These are phyloP conservation scores for Simmondsia chinensis DNA, from an alignment of 148 eudicot species.

Conservation along the genomic window DNA sequence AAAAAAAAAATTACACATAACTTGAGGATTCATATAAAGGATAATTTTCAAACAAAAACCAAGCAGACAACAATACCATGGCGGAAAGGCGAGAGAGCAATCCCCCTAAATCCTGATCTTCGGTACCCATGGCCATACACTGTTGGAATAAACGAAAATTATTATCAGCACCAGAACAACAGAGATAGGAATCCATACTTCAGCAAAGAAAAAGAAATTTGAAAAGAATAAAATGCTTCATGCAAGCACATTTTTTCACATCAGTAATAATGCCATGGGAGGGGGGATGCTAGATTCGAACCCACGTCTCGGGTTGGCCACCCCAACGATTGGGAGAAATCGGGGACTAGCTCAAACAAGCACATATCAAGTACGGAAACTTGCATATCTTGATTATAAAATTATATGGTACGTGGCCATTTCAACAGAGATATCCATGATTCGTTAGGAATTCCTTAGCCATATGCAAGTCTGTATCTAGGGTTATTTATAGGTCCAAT, in stretches of 20 bases:
- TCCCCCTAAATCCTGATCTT: conserved; percentile 30
- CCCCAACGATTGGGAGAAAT: too few relatives aligned
- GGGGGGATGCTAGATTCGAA: too few relatives aligned
- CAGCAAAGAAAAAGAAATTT: not conserved
- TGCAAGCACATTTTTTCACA: not conserved
- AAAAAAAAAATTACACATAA: too few relatives aligned
- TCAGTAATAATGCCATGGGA: too few relatives aligned
- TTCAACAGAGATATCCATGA: too few relatives aligned
- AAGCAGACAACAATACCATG: conserved; percentile 29
- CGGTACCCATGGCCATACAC: conserved; percentile 45
- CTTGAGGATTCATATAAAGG: not conserved
- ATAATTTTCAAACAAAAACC: not conserved
- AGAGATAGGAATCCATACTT: not conserved
- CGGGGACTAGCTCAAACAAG: too few relatives aligned
- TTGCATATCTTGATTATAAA: not conserved
- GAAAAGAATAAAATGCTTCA: not conserved
- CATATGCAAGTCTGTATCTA: too few relatives aligned
- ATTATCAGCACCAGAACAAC: not conserved
- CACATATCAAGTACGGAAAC: not conserved
- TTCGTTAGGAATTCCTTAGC: too few relatives aligned
- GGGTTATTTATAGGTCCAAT: too few relatives aligned
- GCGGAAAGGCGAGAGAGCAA: conserved; percentile 36
- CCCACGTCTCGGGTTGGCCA: too few relatives aligned
- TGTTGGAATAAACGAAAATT: conserved; percentile 11
- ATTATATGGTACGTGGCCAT: too few relatives aligned